Base-by-base conservation (phyloP, 306 rosid species). In the Astragalus glycyphyllos region DNA sequence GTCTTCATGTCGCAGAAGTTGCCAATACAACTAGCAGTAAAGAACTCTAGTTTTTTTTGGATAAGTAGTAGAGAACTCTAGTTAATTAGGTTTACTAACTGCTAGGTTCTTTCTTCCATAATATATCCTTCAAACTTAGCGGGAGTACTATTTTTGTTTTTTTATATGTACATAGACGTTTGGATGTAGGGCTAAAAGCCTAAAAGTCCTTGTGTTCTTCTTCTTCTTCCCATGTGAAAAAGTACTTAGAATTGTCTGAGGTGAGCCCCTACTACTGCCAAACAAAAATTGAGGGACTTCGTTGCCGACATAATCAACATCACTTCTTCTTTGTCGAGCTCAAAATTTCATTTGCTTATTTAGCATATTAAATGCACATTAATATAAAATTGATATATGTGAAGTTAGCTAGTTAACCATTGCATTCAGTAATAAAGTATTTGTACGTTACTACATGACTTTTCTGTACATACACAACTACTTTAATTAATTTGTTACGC, bases 261-360 rank as follows among this genome's bases (percentile, higher is more conserved):
- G 8, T 65, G 70, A 40, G n/a, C n/a, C 74, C 72, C 70, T 12
- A 65, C 69, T n/a, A 44, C 44, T 12, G 0, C 40, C 40, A 13
- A 5, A 47, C 73, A n/a, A 34, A 63, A 56, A 29, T 57, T 58
- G 35, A 42, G 40, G n/a, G 20, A 45, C 72, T 32, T 71, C 58
- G 3, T 29, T 2, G 72, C 83, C 83, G 80, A 79, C 79, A 54
- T 68, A 68, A 44, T 45, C 11, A 40, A 41, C 45, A 13, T 62
- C 10, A 23, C 32, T 6, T 34, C 29, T 57, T 3, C 7, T 54
- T 54, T 0, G 29, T 41, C 9, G 20, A 5, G 9, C 46, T 32
- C 26, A 31, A 34, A 15, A 14, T 45, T 49, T 51, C 8, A 5
- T 16, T 16, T 48, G 40, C 7, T 17, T 60, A 16, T 16, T 53